These are phyloP conservation scores for Trichoderma afroharzianum DNA, from an alignment of 2,329 filamentous ascomycete genomes.

Conservation along the genomic window DNA sequence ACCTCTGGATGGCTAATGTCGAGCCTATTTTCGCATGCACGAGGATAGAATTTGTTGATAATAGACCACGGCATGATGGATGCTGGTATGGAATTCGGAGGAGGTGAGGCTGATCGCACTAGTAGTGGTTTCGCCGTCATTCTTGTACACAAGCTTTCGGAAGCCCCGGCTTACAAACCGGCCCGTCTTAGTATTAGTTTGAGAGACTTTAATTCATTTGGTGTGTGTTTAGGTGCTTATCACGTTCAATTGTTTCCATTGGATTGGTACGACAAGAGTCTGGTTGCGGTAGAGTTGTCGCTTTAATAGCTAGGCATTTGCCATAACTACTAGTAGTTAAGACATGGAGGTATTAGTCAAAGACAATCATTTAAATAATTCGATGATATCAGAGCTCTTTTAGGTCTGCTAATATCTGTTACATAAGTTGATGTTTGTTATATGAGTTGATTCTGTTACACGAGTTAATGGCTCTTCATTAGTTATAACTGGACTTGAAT, in stretches of 20 bases:
- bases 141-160: background rate
- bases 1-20: conserved; percentile 13
- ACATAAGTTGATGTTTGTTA: background rate
- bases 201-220: background rate
- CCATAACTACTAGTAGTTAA: background rate
- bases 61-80: background rate
- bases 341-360: background rate
- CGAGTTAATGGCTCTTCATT: background rate
- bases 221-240: background rate
- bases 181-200: background rate
- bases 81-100: background rate
- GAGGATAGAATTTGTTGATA: conserved; percentile 20
- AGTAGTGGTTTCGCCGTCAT: background rate
- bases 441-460: background rate
- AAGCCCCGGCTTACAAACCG: background rate
- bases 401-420: background rate
- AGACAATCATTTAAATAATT: fast-evolving
- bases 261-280: background rate
- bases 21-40: conserved; percentile 16
- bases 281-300: background rate
- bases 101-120: background rate
- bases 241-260: background rate
- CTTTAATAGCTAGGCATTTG: background rate
- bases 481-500: background rate
- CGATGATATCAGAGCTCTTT: background rate